Evolutionary conservation across 1,284 basidiomycete genomes (phyloP).

Genomic region (Pseudozyma thailandica): DNA sequence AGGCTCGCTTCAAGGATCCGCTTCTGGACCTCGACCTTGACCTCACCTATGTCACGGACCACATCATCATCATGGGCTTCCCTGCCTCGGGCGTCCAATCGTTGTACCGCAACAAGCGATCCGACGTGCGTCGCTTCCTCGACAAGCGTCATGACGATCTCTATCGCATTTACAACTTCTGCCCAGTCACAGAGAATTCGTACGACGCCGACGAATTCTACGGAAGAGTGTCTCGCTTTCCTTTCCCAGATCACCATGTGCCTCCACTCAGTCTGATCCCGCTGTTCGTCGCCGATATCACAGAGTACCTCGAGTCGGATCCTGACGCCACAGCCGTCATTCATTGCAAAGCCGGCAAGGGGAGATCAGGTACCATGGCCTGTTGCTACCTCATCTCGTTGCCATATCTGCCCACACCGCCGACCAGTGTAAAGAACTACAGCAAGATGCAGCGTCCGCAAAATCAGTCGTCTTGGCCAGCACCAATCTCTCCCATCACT

Average conservation of each 20-base stretch:
- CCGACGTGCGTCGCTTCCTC: constrained; percentile 82
- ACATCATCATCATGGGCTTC: constrained; percentile 83
- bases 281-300: constrained; percentile 81
- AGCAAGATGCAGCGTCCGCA: constrained; percentile 37
- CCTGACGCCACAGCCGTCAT: constrained; percentile 80
- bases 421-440: constrained; percentile 46
- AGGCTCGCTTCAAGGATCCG: constrained; percentile 80
- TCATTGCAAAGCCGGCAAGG: constrained; percentile 78
- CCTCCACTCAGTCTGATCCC: constrained; percentile 84
- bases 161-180: constrained; percentile 86
- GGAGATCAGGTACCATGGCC: constrained; percentile 59
- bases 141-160: constrained; percentile 78
- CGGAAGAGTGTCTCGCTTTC: constrained; percentile 79
- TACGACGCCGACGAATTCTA: constrained; percentile 70
- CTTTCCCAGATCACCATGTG: constrained; percentile 80
- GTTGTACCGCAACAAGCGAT: constrained; percentile 81
- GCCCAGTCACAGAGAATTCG: constrained; percentile 69
- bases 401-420: constrained; percentile 50
- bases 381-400: constrained; percentile 57
- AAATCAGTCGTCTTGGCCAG: constrained; percentile 4
- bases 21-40: constrained; percentile 80
- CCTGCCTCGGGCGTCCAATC: constrained; percentile 83
- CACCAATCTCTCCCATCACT: constrained; percentile 2
- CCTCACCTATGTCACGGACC: constrained; percentile 78
- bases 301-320: constrained; percentile 78